Conservation (phyloP, 192 early-diverging fungal genomes). For the Geranomyces variabilis region DNA sequence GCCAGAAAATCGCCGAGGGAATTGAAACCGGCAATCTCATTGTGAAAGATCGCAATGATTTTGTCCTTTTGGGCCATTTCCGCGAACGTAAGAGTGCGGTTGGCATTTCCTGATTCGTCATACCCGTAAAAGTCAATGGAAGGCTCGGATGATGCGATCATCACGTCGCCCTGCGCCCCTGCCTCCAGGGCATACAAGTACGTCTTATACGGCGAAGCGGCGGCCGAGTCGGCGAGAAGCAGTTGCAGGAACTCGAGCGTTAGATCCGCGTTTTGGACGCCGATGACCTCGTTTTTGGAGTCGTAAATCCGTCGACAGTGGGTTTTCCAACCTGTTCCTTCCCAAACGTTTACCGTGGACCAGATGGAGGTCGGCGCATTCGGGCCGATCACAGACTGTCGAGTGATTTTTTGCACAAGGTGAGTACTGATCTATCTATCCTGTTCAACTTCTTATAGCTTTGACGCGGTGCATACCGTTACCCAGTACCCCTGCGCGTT, state of each 20-base stretch:
- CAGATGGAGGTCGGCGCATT: no score
- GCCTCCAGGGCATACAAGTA: conserved; percentile 17
- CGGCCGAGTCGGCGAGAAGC: neutral
- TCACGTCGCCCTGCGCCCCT: neutral
- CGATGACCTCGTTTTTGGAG: neutral
- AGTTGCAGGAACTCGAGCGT: neutral
- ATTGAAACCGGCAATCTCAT: no score
- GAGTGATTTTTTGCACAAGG: no score
- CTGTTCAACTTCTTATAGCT: no score
- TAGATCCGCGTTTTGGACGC: conserved; percentile 11
- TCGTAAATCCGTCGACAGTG: conserved; percentile 3
- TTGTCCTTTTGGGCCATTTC: neutral
- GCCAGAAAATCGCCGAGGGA: no score
- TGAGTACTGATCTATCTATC: no score
- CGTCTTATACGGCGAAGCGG: conserved; percentile 5
- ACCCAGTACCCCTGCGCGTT: no score
- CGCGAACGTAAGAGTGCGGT: neutral
- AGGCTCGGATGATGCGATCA: conserved; percentile 14
- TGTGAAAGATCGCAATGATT: neutral
- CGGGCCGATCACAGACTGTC: no score
- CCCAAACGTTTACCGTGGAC: no score
- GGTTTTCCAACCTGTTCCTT: conserved; percentile 6
- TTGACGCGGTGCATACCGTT: no score
- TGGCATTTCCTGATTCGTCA: neutral
- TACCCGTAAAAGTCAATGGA: neutral